phyloP scores from a whole-genome alignment of 345 rosid species.

The Arabidopsis thaliana region TAIR10.1 NC_003075.7:15070501-15071000 shows the following conservation, averaged over 20 bases:
- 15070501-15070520: slow-evolving; percentile 36
- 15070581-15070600: slow-evolving; percentile 2
- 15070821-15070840: no score
- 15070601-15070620: neutral
- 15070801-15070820: neutral
- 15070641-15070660: neutral
- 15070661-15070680: neutral
- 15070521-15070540: slow-evolving; percentile 47
- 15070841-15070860: no score
- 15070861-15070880: no score
- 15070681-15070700: neutral
- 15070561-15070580: neutral
- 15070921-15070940: neutral
- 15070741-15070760: neutral
- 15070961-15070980: neutral
- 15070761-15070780: neutral
- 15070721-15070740: neutral
- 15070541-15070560: slow-evolving; percentile 19
- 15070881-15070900: no score
- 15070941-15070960: neutral
- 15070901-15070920: no score
- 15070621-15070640: neutral
- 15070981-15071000: neutral
- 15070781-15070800: neutral
- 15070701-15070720: neutral